phyloP scores from a whole-genome alignment of 176 grass and related monocot genomes.

The Calamus simplicifolius region DNA sequence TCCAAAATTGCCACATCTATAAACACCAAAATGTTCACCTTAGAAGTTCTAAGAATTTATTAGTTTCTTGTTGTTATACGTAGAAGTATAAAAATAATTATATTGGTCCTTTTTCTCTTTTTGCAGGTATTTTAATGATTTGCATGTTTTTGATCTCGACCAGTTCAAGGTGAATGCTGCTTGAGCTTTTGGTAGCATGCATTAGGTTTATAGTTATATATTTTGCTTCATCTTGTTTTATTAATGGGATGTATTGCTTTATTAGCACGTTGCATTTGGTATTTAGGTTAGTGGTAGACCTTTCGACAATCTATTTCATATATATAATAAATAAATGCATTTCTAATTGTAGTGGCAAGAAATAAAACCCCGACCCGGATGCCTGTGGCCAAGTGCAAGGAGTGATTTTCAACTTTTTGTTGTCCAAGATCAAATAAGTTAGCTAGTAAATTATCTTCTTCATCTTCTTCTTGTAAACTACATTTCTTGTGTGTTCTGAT shows the following conservation, averaged over 20 bases:
- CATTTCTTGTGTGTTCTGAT: too few species aligned
- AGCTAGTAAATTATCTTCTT: constrained; percentile 8
- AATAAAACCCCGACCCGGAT: constrained; percentile 83
- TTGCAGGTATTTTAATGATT: constrained; percentile 85
- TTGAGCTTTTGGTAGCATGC: too few species aligned
- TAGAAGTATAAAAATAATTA: background rate
- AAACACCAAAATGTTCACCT: too few species aligned
- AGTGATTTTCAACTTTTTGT: constrained; percentile 96
- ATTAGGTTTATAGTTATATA: too few species aligned
- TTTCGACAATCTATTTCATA: too few species aligned
- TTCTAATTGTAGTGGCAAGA: constrained; percentile 78
- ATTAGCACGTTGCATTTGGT: too few species aligned
- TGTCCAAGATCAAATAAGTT: constrained; percentile 89
- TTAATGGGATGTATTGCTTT: background rate
- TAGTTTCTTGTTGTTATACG: too few species aligned
- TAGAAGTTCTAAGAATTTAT: too few species aligned
- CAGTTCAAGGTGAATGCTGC: constrained; percentile 63
- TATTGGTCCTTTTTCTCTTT: background rate
- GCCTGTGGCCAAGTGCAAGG: constrained; percentile 90
- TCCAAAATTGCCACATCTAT: too few species aligned
- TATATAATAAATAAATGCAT: too few species aligned
- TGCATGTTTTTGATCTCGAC: constrained; percentile 92
- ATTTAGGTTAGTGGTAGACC: too few species aligned
- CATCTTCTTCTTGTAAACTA: constrained; percentile 5
- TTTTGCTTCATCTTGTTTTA: background rate